Conservation (phyloP, 179 eudicot genomes). For the Corrigiola litoralis region DNA sequence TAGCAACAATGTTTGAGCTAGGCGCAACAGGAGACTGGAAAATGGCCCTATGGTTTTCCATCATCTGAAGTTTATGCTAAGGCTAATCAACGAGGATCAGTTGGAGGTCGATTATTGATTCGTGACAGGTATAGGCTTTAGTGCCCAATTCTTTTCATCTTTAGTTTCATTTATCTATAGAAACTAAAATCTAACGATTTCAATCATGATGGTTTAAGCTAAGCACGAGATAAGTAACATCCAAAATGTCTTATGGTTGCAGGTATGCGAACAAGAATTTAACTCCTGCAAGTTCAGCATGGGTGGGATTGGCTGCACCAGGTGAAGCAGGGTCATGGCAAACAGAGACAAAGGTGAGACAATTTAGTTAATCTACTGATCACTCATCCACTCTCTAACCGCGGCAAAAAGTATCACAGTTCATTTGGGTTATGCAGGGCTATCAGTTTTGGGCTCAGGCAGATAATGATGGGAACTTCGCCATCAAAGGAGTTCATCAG, state of each 20-base stretch:
- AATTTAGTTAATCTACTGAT: too few relatives aligned
- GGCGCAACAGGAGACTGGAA: constrained; percentile 30
- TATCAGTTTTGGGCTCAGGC: constrained; percentile 57
- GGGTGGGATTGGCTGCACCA: constrained; percentile 50
- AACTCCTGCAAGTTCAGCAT: constrained; percentile 35
- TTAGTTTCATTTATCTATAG: background rate
- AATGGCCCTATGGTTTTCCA: constrained; percentile 51
- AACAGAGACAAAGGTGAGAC: constrained; percentile 37
- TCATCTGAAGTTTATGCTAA: constrained; percentile 25
- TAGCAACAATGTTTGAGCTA: background rate
- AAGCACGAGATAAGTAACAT: too few relatives aligned
- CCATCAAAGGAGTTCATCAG: constrained; percentile 27
- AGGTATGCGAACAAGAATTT: background rate
- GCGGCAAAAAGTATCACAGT: too few relatives aligned
- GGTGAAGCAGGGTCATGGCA: constrained; percentile 55
- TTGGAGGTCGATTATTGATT: constrained; percentile 32
- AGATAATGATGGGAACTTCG: constrained; percentile 37
- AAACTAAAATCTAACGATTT: too few relatives aligned
- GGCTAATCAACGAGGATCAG: constrained; percentile 36
- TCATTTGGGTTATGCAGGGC: constrained; percentile 24
- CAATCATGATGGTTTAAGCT: too few relatives aligned
- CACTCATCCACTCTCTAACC: too few relatives aligned
- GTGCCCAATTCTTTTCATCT: background rate
- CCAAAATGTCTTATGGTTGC: background rate
- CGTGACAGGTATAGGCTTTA: constrained; percentile 18